phyloP scores from a whole-genome alignment of 2,329 filamentous ascomycete species.

The Chrysoporthe deuterocubensis region DNA sequence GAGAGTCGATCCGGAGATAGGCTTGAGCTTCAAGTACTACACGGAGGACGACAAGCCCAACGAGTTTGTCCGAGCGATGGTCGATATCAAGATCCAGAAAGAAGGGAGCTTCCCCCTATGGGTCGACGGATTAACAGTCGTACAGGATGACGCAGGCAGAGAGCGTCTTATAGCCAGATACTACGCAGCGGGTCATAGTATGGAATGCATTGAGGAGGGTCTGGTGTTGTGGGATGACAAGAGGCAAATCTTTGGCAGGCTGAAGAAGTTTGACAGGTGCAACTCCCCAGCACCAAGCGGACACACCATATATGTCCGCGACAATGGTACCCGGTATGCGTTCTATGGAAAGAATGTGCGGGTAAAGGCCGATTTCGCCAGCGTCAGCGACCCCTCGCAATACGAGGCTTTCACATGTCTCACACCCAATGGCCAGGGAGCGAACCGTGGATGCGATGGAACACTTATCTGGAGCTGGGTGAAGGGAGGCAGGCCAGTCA shows the following conservation, averaged over 20 bases:
- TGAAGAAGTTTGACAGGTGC: slow-evolving; percentile 14
- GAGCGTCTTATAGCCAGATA: slow-evolving; percentile 24
- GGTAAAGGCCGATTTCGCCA: slow-evolving; percentile 21
- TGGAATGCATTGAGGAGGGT: slow-evolving; percentile 21
- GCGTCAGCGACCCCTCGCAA: slow-evolving; percentile 21
- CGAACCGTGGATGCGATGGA: slow-evolving; percentile 19
- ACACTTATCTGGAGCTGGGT: slow-evolving; percentile 24
- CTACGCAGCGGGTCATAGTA: slow-evolving; percentile 11
- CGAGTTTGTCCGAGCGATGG: slow-evolving; percentile 24
- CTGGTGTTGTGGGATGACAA: slow-evolving; percentile 24
- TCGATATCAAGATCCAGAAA: slow-evolving; percentile 13
- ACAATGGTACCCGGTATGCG: slow-evolving; percentile 21
- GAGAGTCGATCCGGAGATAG: slow-evolving; percentile 18
- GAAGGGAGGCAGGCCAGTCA: slow-evolving; percentile 24
- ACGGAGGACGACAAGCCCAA: slow-evolving; percentile 16
- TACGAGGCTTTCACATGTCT: slow-evolving; percentile 29
- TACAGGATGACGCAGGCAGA: slow-evolving; percentile 8
- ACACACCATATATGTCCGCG: slow-evolving; percentile 21
- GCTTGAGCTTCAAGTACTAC: slow-evolving; percentile 22
- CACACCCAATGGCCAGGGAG: slow-evolving; percentile 7
- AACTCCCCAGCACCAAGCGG: slow-evolving; percentile 17
- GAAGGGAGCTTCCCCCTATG: slow-evolving; percentile 22
- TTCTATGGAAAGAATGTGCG: slow-evolving; percentile 27
- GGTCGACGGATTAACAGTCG: slow-evolving; percentile 26
- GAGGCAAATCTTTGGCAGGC: slow-evolving; percentile 13